Evolutionary conservation across 148 eudicot species (phyloP).

Genomic region (Nyssa sinensis): DNA sequence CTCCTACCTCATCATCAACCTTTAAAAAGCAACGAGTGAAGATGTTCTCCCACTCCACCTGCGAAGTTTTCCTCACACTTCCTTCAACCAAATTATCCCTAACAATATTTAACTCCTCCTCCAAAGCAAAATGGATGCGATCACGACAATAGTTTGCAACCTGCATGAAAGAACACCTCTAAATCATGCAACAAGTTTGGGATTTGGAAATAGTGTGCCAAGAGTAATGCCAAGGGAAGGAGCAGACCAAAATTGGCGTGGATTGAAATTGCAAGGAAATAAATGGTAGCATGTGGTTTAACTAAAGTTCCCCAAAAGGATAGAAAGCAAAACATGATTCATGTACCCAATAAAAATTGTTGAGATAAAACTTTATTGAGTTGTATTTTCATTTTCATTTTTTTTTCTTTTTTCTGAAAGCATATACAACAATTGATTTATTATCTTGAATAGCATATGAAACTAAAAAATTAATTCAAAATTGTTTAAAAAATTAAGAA

Average conservation of each 20-base stretch:
- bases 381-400: neutral
- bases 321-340: neutral
- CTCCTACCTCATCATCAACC: constrained; percentile 59
- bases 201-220: neutral
- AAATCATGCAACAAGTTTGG: neutral
- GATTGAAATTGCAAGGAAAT: neutral
- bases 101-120: constrained; percentile 35
- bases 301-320: neutral
- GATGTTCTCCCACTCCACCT: constrained; percentile 42
- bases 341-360: neutral
- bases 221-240: neutral
- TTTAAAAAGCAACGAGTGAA: constrained; percentile 44
- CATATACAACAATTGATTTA: neutral
- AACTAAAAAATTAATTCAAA: neutral
- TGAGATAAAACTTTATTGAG: neutral
- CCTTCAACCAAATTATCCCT: constrained; percentile 13
- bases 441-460: neutral
- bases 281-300: neutral
- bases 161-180: constrained; percentile 22
- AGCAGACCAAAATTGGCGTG: neutral
- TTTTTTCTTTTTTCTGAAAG: neutral
- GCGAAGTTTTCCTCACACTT: constrained; percentile 20
- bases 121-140: constrained; percentile 49
- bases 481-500: neutral
- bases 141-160: constrained; percentile 68